phyloP scores from a whole-genome alignment of 179 eudicot genomes.

The Heliamphora pulchella region DNA sequence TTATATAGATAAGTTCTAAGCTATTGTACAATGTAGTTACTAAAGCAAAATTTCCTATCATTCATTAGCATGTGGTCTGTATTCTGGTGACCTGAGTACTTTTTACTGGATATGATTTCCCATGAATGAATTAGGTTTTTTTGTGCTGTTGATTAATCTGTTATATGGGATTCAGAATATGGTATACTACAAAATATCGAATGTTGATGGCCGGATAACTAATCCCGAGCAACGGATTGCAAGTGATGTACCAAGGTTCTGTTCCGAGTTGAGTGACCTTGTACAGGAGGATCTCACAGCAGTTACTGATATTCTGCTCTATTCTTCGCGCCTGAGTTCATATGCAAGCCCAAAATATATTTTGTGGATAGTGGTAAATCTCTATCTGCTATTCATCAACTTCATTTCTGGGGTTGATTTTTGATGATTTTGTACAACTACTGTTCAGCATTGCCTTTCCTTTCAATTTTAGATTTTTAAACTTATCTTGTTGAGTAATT shows the following conservation, averaged over 20 bases:
- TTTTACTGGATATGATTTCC: not conserved
- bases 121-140: not conserved
- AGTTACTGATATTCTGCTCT: slow-evolving; percentile 83
- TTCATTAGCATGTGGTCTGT: slow-evolving; percentile 4
- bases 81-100: not conserved
- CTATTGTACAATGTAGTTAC: not conserved
- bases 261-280: slow-evolving; percentile 92
- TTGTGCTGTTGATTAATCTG: not conserved
- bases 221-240: slow-evolving; percentile 97
- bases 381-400: slow-evolving; percentile 15
- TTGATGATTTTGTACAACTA: slow-evolving; percentile 3
- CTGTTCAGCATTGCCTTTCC: not conserved
- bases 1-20: not conserved
- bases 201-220: slow-evolving; percentile 89
- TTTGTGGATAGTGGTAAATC: slow-evolving; percentile 81
- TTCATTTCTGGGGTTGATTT: slow-evolving; percentile 1
- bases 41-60: not conserved
- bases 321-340: slow-evolving; percentile 98
- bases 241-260: slow-evolving; percentile 92
- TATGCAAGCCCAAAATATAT: slow-evolving; percentile 97
- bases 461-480: not conserved
- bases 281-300: slow-evolving; percentile 93
- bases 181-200: slow-evolving; percentile 93
- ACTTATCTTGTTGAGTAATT: slow-evolving; percentile 1
- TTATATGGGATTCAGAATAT: slow-evolving; percentile 56